Evolutionary conservation across 257 asterid species (phyloP), one percentile per base, ranked within the genome.

Genomic region (Voacanga thouarsii): DNA sequence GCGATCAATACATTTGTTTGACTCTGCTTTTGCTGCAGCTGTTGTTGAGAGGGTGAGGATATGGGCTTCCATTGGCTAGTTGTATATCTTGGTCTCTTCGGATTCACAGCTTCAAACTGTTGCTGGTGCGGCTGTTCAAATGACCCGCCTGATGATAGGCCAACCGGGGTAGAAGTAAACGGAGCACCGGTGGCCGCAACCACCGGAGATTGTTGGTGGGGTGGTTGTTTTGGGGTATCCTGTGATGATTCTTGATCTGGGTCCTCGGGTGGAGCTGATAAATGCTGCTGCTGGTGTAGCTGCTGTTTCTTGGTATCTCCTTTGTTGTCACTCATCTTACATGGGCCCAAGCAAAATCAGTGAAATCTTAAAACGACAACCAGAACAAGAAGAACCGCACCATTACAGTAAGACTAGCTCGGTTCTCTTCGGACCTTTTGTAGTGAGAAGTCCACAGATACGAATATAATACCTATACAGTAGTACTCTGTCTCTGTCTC

Each of bases 31-130:
- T 71, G 81, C 15, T 60, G 81, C 15, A 51, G 79, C 5, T 59
- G 83, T 67, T 83, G 85, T 8, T 59, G 75, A 18, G 87, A 77
- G 2, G 88, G 53, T 3, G 88, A 80, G 0, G 87, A 79, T 53
- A 84, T 53, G 28, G 70, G 80, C 79, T 87, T 84, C 90, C 90
- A 87, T 77, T 87, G 86, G 55, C 83, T 47, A 39, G 87, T 72
- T 14, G 90, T 78, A 30, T 77, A 82, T 67, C 87, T 83, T 9
- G 88, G 83, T 37, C 90, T 78, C 78, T 84, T 87, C 37, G 84
- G 72, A 59, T 80, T 87, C 19, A 72, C 85, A 50, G 76, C 76
- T 69, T 80, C 87, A 75, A 81, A 81, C n/a, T 64, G 79, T 37
- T 56, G 81, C 3, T 79, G 76, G 41, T 41, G 84, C 41, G 18